Evolutionary conservation across 2,329 filamentous ascomycete genomes (phyloP).

Genomic region (Trichoderma harzianum): DNA sequence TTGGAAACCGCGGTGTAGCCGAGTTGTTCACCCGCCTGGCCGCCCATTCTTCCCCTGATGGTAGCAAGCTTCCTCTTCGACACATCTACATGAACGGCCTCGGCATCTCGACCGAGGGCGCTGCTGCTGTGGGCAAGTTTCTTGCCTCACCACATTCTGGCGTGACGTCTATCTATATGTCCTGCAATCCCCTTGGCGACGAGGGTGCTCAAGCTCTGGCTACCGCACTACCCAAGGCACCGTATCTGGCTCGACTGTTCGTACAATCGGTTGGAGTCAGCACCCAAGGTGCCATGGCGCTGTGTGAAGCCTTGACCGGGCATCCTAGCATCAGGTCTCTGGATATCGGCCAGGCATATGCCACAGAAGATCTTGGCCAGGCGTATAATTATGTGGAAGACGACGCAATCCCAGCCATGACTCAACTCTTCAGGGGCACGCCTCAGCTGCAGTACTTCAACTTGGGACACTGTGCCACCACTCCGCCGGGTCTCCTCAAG

Average conservation of each 20-base stretch:
- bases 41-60: slow-evolving; percentile 28
- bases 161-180: slow-evolving; percentile 37
- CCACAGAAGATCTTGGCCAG: slow-evolving; percentile 43
- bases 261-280: slow-evolving; percentile 44
- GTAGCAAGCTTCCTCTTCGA: slow-evolving; percentile 31
- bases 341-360: slow-evolving; percentile 45
- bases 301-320: slow-evolving; percentile 36
- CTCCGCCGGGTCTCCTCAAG: slow-evolving; percentile 27
- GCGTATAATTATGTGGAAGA: slow-evolving; percentile 48
- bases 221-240: slow-evolving; percentile 30
- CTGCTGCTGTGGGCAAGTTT: slow-evolving; percentile 33
- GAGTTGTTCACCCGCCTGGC: slow-evolving; percentile 41
- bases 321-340: slow-evolving; percentile 37
- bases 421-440: slow-evolving; percentile 32
- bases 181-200: slow-evolving; percentile 37
- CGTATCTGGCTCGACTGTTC: slow-evolving; percentile 35
- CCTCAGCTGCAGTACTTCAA: slow-evolving; percentile 40
- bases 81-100: slow-evolving; percentile 38
- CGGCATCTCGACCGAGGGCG: slow-evolving; percentile 32
- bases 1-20: slow-evolving; percentile 45
- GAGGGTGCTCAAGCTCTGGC: slow-evolving; percentile 31
- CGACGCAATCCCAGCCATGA: slow-evolving; percentile 32
- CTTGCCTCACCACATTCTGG: slow-evolving; percentile 32
- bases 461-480: slow-evolving; percentile 37
- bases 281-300: slow-evolving; percentile 36